Conservation (phyloP, 2,329 filamentous ascomycete genomes). For the Zasmidium citrigriseum region DNA sequence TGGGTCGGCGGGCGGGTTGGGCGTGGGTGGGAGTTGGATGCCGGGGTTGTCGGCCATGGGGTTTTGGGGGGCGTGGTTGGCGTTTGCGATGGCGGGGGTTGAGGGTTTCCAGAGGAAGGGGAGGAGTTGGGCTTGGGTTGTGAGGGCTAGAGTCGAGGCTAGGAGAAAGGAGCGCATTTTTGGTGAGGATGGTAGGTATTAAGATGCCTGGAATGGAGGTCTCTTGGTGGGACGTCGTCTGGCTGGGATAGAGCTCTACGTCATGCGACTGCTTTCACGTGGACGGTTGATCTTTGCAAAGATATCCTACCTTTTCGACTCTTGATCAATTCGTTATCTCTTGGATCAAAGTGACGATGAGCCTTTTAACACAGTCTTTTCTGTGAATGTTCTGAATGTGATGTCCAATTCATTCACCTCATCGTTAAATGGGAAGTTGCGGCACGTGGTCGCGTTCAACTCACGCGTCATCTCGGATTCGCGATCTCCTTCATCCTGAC, state of each 20-base stretch:
- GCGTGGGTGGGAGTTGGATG: slow-evolving; percentile 26
- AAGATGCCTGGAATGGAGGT: slow-evolving; percentile 7
- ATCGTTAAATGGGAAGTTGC: neutral
- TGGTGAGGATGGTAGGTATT: slow-evolving; percentile 4
- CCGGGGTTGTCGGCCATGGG: slow-evolving; percentile 16
- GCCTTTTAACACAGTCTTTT: too few species aligned
- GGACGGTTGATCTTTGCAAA: too few species aligned
- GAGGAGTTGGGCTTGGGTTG: slow-evolving; percentile 9
- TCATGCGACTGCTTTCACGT: neutral
- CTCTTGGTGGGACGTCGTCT: neutral
- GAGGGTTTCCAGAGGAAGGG: neutral
- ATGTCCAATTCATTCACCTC: too few species aligned
- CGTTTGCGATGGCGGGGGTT: neutral
- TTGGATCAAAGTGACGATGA: too few species aligned
- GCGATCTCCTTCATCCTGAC: slow-evolving; percentile 1
- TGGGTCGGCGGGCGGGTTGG: slow-evolving; percentile 14
- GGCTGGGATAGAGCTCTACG: too few species aligned
- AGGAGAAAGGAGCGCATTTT: slow-evolving; percentile 4
- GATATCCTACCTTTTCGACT: too few species aligned
- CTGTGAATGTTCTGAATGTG: too few species aligned
- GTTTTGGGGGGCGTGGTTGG: neutral
- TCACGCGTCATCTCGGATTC: neutral
- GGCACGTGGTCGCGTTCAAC: neutral
- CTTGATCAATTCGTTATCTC: too few species aligned
- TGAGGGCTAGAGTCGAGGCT: slow-evolving; percentile 1